phyloP scores from a whole-genome alignment of 2,329 filamentous ascomycete species.

The Arthrobotrys pseudoclavata region DNA sequence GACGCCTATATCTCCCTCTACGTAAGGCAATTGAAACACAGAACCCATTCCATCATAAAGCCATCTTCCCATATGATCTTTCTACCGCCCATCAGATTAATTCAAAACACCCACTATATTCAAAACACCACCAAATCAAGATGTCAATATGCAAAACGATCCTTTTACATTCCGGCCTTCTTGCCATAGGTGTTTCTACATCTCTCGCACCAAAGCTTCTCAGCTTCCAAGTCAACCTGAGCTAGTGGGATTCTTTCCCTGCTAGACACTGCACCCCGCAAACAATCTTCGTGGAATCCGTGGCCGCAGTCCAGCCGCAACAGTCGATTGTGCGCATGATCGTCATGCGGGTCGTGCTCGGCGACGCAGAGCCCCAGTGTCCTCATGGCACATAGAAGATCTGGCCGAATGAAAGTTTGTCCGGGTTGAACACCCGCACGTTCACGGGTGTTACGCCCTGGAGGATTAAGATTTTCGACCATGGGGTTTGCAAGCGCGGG shows the following conservation, averaged over 20 bases:
- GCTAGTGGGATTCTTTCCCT: constrained; percentile 47
- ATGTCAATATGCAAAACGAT: neutral
- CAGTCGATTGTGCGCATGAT: constrained; percentile 53
- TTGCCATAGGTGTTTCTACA: constrained; percentile 49
- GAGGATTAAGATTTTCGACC: constrained; percentile 46
- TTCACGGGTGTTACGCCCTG: constrained; percentile 26
- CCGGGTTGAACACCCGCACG: constrained; percentile 55
- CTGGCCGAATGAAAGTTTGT: constrained; percentile 53
- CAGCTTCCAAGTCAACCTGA: constrained; percentile 50
- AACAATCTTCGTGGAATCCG: constrained; percentile 61
- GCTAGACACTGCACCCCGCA: constrained; percentile 42
- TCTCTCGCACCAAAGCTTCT: constrained; percentile 57
- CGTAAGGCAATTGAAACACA: neutral
- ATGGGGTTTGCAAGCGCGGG: constrained; percentile 51
- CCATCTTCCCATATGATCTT: neutral
- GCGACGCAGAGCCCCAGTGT: constrained; percentile 34
- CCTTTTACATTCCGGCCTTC: constrained; percentile 47
- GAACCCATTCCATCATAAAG: neutral
- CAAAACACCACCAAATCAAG: neutral
- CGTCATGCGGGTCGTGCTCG: constrained; percentile 42
- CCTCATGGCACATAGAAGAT: constrained; percentile 52
- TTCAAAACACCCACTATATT: neutral
- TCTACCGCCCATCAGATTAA: neutral
- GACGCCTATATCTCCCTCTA: constrained; percentile 30
- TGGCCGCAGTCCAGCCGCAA: constrained; percentile 62